Conservation (phyloP, 1,284 basidiomycete species). For the Earliella scabrosa region DNA sequence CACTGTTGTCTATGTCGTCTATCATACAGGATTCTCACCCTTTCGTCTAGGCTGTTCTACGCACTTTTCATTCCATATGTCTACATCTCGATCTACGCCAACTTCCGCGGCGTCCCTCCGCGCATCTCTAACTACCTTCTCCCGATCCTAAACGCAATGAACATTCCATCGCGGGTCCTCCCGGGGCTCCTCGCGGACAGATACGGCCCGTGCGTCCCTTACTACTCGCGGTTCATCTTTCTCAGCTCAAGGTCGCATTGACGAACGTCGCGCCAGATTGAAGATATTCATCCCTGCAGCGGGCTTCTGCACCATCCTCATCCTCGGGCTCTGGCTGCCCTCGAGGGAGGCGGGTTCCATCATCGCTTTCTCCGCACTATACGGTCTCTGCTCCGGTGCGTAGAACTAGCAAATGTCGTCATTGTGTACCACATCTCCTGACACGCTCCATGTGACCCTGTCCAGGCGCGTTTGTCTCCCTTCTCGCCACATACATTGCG, state of each 20-base stretch:
- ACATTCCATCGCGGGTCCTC: constrained; percentile 20
- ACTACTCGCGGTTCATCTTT: too few relatives aligned
- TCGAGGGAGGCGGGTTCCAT: constrained; percentile 16
- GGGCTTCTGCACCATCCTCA: constrained; percentile 14
- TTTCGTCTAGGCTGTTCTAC: constrained; percentile 16
- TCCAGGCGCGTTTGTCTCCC: constrained; percentile 19
- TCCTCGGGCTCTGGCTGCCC: constrained; percentile 21
- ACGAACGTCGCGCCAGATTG: constrained; percentile 1
- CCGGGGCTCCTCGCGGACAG: constrained; percentile 21
- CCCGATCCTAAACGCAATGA: constrained; percentile 23
- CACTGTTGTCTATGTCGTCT: not conserved
- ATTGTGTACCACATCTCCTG: too few relatives aligned
- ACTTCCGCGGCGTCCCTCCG: constrained; percentile 20
- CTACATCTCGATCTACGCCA: constrained; percentile 24
- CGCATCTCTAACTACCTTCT: constrained; percentile 19
- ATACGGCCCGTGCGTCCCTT: constrained; percentile 13
- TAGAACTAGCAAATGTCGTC: too few relatives aligned
- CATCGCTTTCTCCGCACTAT: constrained; percentile 21
- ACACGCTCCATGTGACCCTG: too few relatives aligned
- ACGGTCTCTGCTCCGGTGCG: constrained; percentile 21
- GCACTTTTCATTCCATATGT: constrained; percentile 49
- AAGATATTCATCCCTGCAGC: constrained; percentile 18
- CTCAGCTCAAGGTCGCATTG: too few relatives aligned
- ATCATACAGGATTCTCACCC: not conserved
- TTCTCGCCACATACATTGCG: constrained; percentile 23